Evolutionary conservation across 1,284 basidiomycete genomes (phyloP).

Genomic region (Fomes fomentarius): DNA sequence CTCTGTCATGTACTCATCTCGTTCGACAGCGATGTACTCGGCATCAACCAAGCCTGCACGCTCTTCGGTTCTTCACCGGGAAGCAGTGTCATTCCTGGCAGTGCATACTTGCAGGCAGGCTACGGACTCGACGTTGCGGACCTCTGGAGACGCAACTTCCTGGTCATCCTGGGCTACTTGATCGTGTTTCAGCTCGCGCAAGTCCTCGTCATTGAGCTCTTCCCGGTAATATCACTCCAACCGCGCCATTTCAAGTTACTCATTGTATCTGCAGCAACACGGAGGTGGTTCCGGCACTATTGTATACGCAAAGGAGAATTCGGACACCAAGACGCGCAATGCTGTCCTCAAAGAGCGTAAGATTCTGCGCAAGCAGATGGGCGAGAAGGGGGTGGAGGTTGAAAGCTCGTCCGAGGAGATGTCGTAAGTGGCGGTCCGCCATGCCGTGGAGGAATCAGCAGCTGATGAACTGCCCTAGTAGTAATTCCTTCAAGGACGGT

Average conservation of each 20-base stretch:
- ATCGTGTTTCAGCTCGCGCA: slow-evolving; percentile 70
- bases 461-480: not conserved
- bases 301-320: slow-evolving; percentile 74
- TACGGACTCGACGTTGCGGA: slow-evolving; percentile 54
- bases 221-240: slow-evolving; percentile 37
- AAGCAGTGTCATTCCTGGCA: slow-evolving; percentile 50
- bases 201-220: slow-evolving; percentile 61
- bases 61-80: slow-evolving; percentile 61
- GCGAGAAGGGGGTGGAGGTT: not conserved
- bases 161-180: slow-evolving; percentile 64
- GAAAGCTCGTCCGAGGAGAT: slow-evolving; percentile 1
- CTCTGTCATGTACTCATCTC: slow-evolving; percentile 22
- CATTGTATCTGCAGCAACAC: slow-evolving; percentile 42
- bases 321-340: slow-evolving; percentile 71
- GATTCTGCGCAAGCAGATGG: slow-evolving; percentile 20
- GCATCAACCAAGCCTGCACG: slow-evolving; percentile 72
- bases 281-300: slow-evolving; percentile 50
- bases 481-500: slow-evolving; percentile 33
- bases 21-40: slow-evolving; percentile 43
- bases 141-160: slow-evolving; percentile 63
- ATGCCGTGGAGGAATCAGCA: no score
- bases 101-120: slow-evolving; percentile 59
- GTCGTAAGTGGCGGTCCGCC: slow-evolving; percentile 19
- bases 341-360: slow-evolving; percentile 59
- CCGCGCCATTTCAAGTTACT: no score